Evolutionary conservation across 1,284 basidiomycete species (phyloP).

Genomic region (Pseudozyma flocculosa): DNA sequence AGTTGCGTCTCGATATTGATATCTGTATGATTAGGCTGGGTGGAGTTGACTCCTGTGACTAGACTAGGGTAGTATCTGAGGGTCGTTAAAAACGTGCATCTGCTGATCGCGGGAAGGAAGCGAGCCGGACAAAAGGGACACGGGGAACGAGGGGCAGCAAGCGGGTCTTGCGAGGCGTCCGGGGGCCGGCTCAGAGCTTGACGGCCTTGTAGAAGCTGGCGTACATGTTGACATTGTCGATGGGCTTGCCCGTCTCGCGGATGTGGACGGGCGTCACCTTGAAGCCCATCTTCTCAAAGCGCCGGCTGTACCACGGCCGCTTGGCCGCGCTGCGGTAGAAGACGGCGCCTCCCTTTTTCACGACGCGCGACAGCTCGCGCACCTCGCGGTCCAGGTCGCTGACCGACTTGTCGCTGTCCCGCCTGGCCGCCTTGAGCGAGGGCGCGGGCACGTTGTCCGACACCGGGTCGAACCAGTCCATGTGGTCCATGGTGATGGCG

Average conservation of each 20-base stretch:
- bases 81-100: too few relatives aligned
- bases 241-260: slow-evolving; percentile 58
- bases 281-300: slow-evolving; percentile 62
- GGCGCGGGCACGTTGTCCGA: slow-evolving; percentile 61
- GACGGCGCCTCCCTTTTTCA: slow-evolving; percentile 68
- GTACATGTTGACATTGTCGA: slow-evolving; percentile 70
- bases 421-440: slow-evolving; percentile 51
- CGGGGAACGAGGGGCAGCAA: too few relatives aligned
- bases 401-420: slow-evolving; percentile 59
- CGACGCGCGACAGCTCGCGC: slow-evolving; percentile 66
- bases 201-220: slow-evolving; percentile 59
- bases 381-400: slow-evolving; percentile 68
- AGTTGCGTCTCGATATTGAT: too few relatives aligned
- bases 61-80: too few relatives aligned
- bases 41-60: too few relatives aligned
- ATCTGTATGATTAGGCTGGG: too few relatives aligned
- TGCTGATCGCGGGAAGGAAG: too few relatives aligned
- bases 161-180: too few relatives aligned
- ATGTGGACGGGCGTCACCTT: slow-evolving; percentile 50
- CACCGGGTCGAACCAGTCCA: slow-evolving; percentile 72
- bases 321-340: slow-evolving; percentile 73
- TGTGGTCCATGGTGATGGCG: slow-evolving; percentile 74
- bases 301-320: slow-evolving; percentile 72
- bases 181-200: slow-evolving; percentile 22
- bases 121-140: too few relatives aligned